phyloP scores from a whole-genome alignment of 2,329 filamentous ascomycete species.

The Nemania bipapillata region DNA sequence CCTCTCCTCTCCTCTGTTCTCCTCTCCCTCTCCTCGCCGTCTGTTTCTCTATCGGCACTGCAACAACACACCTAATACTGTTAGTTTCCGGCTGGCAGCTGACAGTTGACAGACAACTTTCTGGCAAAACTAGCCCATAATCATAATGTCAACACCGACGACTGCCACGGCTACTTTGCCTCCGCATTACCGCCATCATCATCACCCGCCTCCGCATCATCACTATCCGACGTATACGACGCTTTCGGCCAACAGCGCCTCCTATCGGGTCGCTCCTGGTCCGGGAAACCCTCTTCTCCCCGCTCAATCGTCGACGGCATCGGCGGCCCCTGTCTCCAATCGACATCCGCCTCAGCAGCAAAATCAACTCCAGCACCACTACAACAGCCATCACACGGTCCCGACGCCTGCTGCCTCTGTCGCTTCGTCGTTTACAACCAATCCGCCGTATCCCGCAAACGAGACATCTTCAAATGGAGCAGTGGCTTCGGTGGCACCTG shows the following conservation, averaged over 20 bases:
- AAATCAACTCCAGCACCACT: slow-evolving; percentile 32
- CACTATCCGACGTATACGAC: slow-evolving; percentile 55
- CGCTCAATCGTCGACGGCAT: slow-evolving; percentile 53
- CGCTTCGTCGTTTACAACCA: slow-evolving; percentile 49
- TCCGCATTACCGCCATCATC: slow-evolving; percentile 71
- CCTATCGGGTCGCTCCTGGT: slow-evolving; percentile 53
- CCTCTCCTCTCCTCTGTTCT: background rate
- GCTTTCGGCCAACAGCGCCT: slow-evolving; percentile 52
- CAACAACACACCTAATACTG: slow-evolving; percentile 24
- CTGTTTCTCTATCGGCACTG: slow-evolving; percentile 3
- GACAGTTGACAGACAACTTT: slow-evolving; percentile 26
- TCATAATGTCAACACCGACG: slow-evolving; percentile 81
- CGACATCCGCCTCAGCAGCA: slow-evolving; percentile 41
- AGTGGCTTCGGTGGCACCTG: slow-evolving; percentile 50
- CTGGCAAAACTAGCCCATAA: slow-evolving; percentile 26
- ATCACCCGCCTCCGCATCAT: slow-evolving; percentile 70
- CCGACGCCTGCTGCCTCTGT: slow-evolving; percentile 27
- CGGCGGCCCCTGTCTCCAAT: slow-evolving; percentile 49
- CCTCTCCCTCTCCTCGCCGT: slow-evolving; percentile 2
- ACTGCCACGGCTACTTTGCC: slow-evolving; percentile 78
- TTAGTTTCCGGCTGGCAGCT: background rate
- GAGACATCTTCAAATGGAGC: slow-evolving; percentile 53
- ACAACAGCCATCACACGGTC: slow-evolving; percentile 3
- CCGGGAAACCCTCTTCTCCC: slow-evolving; percentile 53
- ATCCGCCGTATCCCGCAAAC: slow-evolving; percentile 41